Base-by-base conservation (phyloP, 176 grass and related monocot species). In the Avena insularis region DNA sequence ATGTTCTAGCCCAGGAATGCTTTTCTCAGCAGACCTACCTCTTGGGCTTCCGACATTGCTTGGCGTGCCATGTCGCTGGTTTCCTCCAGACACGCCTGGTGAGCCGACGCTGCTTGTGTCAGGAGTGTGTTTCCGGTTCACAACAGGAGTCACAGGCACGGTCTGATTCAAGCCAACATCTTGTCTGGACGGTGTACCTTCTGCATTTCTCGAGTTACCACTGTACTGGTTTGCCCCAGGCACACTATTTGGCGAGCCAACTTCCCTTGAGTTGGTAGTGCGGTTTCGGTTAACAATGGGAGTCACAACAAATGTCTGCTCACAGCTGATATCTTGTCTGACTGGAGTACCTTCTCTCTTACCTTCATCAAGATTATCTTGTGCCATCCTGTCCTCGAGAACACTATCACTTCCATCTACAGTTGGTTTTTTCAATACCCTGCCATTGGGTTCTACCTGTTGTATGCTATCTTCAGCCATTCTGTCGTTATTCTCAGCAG, bases 361-460 rank as follows among this genome's bases (percentile, higher is more conserved):
- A 49, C 82, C 86, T 88, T 88, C 86, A 3, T 82, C 70, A 43
- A 82, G 54, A 76, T 63, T 90, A 85, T 66, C 85, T 67, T 86
- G 82, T 14, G 51, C 11, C 55, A 74, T 66, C 82, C 79, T 46
- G 12, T 83, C 79, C 55, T 82, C 57, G 1, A 78, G 74, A 51
- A 85, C 29, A n/a, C 53, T 82, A 77, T 23, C 70, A 78, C 79
- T 88, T 67, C 48, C 85, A 85, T 84, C 77, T 78, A 49, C 54
- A 78, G 54, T 45, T 48, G 16, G 8, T 50, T 81, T 84, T 77
- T 80, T 84, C 68, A 80, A 56, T 33, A 83, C 17, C 63, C 27
- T 56, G 7, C 29, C 75, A 77, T 54, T 61, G 57, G 60, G 63
- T 49, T 83, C 75, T 43, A 38, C 71, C 38, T 29, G 55, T 70